Conservation (phyloP, 1,284 basidiomycete species). For the Trichosporon sp. region DNA sequence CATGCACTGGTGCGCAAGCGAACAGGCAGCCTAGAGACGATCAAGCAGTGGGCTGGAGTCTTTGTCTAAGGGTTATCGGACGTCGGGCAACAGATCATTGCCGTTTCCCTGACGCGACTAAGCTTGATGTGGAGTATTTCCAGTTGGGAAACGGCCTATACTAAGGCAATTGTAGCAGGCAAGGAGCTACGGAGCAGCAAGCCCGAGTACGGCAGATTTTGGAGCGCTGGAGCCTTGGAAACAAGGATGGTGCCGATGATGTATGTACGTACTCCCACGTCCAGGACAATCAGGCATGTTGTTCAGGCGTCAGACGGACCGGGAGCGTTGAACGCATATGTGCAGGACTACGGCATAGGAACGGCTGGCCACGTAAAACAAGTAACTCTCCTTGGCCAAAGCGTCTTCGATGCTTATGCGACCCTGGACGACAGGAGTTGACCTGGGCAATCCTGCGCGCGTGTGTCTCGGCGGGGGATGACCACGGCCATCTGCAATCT, state of each 20-base stretch:
- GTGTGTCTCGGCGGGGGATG: background rate
- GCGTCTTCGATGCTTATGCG: slow-evolving; percentile 16
- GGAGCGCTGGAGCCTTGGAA: background rate
- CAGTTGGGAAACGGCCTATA: background rate
- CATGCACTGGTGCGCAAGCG: background rate
- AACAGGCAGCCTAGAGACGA: background rate
- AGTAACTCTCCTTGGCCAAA: slow-evolving; percentile 7
- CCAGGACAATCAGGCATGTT: background rate
- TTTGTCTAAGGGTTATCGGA: background rate
- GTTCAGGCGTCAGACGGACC: slow-evolving; percentile 5
- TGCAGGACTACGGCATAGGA: slow-evolving; percentile 5
- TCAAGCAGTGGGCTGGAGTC: background rate
- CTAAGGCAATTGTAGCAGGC: background rate
- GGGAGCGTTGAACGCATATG: slow-evolving; percentile 1
- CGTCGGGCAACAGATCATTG: background rate
- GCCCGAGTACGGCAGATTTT: background rate
- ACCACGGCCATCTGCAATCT: background rate
- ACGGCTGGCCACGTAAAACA: slow-evolving; percentile 17
- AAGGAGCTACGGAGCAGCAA: background rate
- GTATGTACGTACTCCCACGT: background rate
- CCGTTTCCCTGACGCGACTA: background rate
- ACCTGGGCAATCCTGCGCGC: background rate
- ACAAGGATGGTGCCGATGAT: background rate
- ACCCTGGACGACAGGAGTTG: background rate
- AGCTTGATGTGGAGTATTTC: background rate